These are phyloP conservation scores for Venturia pyrina DNA, from an alignment of 2,329 filamentous ascomycete species.

Conservation along the genomic window DNA sequence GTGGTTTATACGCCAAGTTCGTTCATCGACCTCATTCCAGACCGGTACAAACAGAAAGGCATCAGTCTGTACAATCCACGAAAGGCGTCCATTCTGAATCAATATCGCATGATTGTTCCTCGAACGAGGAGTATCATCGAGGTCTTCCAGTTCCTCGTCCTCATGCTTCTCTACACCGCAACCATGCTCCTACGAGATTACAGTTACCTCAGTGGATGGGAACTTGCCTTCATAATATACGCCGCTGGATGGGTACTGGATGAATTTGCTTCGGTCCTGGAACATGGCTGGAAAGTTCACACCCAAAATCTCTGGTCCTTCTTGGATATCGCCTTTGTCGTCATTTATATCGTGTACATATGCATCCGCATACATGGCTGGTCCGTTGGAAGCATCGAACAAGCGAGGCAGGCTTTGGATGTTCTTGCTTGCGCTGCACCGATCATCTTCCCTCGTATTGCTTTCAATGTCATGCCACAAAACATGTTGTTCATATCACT, in stretches of 20 bases:
- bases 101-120: constrained; percentile 76
- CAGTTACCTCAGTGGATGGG: constrained; percentile 44
- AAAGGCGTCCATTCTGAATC: constrained; percentile 66
- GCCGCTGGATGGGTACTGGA: constrained; percentile 71
- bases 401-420: constrained; percentile 60
- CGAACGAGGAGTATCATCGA: constrained; percentile 68
- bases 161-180: constrained; percentile 58
- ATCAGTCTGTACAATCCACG: constrained; percentile 73
- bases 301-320: constrained; percentile 87
- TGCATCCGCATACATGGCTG: constrained; percentile 57
- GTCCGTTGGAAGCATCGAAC: constrained; percentile 36
- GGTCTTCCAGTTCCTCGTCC: constrained; percentile 59
- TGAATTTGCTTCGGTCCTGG: constrained; percentile 65
- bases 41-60: constrained; percentile 75
- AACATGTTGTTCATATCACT: constrained; percentile 76
- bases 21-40: constrained; percentile 74
- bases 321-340: constrained; percentile 67
- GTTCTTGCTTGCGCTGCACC: constrained; percentile 72
- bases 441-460: constrained; percentile 65
- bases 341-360: constrained; percentile 61
- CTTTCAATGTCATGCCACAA: constrained; percentile 74
- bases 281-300: constrained; percentile 71
- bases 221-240: constrained; percentile 62
- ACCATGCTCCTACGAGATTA: constrained; percentile 62
- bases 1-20: constrained; percentile 75